Evolutionary conservation across 2,329 filamentous ascomycete species (phyloP), one percentile per base, ranked within the genome.

Genomic region (Cladophialophora psammophila): DNA sequence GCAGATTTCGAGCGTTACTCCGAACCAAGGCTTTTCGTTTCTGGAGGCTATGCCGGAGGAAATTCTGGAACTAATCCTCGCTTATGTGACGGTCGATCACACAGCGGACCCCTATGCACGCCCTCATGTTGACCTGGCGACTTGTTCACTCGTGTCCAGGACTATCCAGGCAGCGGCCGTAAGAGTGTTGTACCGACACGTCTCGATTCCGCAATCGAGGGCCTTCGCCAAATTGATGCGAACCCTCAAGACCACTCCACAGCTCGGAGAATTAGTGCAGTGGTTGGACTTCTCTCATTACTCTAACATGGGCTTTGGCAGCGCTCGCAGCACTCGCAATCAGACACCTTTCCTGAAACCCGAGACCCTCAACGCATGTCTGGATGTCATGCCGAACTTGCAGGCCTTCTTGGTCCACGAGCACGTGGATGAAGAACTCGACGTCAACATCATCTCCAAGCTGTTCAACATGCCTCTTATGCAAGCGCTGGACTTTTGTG

Each of bases 251-350:
- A 81, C 86, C 66, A 88, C 93, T 76, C 86, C 88, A 1, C 83
- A 88, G 8, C 83, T 94, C 62, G 92, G 91, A 54, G 90, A 88
- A 48, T 88, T 94, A 73, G 91, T 94, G 53, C 88, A 90, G 65
- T 89, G 92, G 59, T 82, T 94, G 54, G 92, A 95, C 80, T 94
- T 95, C 74, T 93, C 91, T 69, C 91, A 94, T 81, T 94, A 94
- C 80, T 94, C 92, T 76, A 91, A 91, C 26, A 88, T 90, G 63
- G 90, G 90, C 63, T 84, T 93, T 70, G 93, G 93, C 75, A 86
- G 87, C 68, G 92, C 90, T 15, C 90, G 88, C 71, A 88, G 88
- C 77, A 90, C 93, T 84, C 89, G 92, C 66, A 85, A 86, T 26
- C 86, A 91, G 78, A 91, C 91, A 65, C 88, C 87, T 75, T 93